Evolutionary conservation across 306 rosid genomes (phyloP).

Genomic region (Dalbergia cochinchinensis): DNA sequence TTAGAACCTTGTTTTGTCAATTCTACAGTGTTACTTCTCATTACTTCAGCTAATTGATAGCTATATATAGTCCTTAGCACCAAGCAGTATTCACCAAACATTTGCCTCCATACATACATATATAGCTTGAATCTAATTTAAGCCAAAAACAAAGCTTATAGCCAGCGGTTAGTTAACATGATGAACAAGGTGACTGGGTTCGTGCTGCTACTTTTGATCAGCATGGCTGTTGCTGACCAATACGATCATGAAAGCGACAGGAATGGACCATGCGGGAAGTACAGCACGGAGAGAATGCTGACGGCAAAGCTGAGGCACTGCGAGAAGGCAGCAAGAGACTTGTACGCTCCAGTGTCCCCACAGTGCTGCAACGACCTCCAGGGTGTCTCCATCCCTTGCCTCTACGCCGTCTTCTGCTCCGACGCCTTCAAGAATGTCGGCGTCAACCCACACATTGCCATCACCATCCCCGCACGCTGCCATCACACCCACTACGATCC

Average conservation of each 20-base stretch:
- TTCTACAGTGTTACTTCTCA: neutral
- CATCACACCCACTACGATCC: neutral
- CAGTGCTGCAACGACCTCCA: neutral
- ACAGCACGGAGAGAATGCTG: neutral
- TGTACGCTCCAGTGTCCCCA: neutral
- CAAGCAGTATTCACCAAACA: neutral
- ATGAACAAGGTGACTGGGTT: neutral
- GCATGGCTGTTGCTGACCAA: neutral
- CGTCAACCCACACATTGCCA: constrained; percentile 1
- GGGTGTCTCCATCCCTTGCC: neutral
- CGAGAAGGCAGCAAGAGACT: neutral
- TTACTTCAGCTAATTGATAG: neutral
- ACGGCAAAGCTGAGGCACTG: constrained; percentile 25
- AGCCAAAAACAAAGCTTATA: too few species aligned
- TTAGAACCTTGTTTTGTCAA: neutral
- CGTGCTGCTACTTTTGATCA: neutral
- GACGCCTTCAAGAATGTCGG: constrained; percentile 1
- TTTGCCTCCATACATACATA: neutral
- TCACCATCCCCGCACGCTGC: constrained; percentile 7
- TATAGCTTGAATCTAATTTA: too few species aligned
- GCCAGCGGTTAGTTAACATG: neutral
- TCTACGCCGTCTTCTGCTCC: neutral
- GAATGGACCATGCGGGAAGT: constrained; percentile 1
- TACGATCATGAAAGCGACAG: neutral
- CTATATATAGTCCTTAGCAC: neutral